Evolutionary conservation across 2,329 filamentous ascomycete genomes (phyloP), one percentile per base, ranked within the genome.

Genomic region (Leptodontidium sp.): DNA sequence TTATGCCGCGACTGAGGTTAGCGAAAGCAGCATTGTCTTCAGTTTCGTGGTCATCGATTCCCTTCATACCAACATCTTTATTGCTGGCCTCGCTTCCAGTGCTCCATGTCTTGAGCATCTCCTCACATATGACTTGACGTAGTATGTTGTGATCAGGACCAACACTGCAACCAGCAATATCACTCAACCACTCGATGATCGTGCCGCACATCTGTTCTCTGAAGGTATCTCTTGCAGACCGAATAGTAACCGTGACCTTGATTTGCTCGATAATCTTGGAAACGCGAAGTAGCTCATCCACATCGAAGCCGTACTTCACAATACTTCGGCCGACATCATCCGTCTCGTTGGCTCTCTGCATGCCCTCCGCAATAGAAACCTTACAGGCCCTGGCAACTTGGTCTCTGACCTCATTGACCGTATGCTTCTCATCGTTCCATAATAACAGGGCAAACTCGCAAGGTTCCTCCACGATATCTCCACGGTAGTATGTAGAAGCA

Each of bases 341-440:
- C 1, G 94, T 95, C 81, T 98, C 94, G 76, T 93, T 90, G 0
- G 96, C 96, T 75, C 92, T 91, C 57, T 87, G 82, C 24, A 90
- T 82, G 2, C 93, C 95, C 70, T 93, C 91, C 5, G 83, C 84
- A 69, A 86, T 83, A 7, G 89, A 87, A 73, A 93, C 90, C 70
- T 87, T 88, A 82, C 96, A 99, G 61, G 96, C 96, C 72, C 95
- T 88, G 2, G 93, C 92, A 26, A 99, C 93, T 79, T 98, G 95
- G 67, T 97, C 90, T 73, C 91, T 87, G 6, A 99, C 95, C 78
- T 99, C 96, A 58, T 90, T 88, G 53, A 98, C 91, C 0, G 96
- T 99, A 79, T 99, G 96, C 80, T 99, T 99, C 82, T 99, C 96
- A 73, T 99, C 96, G 75, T 99, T 99, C 96, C 96, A 99, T 5